Conservation (phyloP, 148 eudicot genomes). For the Salicornia ramosissima region DNA sequence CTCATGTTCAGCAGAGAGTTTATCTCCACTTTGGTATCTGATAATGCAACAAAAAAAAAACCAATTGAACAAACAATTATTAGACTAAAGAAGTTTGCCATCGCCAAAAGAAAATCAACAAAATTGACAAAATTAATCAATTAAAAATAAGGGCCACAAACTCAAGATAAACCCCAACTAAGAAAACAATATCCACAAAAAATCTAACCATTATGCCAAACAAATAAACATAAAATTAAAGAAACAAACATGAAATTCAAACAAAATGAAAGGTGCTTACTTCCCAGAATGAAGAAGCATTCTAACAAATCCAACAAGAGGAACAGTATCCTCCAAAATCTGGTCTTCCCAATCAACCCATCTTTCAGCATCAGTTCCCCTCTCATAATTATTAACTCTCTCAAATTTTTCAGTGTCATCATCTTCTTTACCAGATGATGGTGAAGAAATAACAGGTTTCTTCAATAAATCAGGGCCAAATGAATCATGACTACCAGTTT, state of each 20-base stretch:
- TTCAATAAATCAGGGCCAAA: conserved; percentile 45
- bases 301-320: conserved; percentile 82
- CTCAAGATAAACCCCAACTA: not conserved
- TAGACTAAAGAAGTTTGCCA: not conserved
- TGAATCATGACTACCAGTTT: conserved; percentile 30
- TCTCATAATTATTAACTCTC: conserved; percentile 15
- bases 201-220: not conserved
- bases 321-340: conserved; percentile 83
- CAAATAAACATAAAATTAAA: not conserved
- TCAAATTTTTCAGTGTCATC: not conserved
- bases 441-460: conserved; percentile 44
- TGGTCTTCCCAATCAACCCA: conserved; percentile 79
- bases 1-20: conserved; percentile 78
- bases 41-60: not conserved
- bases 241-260: not conserved
- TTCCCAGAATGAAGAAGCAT: conserved; percentile 95
- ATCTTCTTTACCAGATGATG: conserved; percentile 1
- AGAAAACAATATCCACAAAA: not conserved
- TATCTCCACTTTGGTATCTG: conserved; percentile 75
- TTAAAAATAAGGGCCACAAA: not conserved
- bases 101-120: not conserved
- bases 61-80: not conserved
- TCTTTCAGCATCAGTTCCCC: conserved; percentile 28
- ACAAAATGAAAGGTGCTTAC: conserved; percentile 30
- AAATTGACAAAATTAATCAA: not conserved